Conservation (phyloP, 768 basidiomycete genomes). For the Boletus bicolor region DNA sequence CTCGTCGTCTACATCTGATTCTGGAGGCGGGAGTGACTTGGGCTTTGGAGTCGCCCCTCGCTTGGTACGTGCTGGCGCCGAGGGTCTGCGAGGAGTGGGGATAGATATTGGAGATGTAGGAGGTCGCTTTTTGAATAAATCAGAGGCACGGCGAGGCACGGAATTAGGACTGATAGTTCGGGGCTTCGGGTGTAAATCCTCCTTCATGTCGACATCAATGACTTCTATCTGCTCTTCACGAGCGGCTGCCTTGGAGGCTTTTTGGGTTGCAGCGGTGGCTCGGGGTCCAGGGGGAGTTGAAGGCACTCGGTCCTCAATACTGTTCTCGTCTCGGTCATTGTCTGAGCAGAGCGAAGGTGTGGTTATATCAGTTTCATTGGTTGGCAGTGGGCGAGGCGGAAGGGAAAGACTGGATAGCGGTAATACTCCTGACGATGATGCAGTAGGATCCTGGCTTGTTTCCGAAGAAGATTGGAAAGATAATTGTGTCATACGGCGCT, state of each 20-base stretch:
- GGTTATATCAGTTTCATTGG: slow-evolving; percentile 39
- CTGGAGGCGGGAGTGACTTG: slow-evolving; percentile 8
- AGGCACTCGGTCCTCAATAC: slow-evolving; percentile 44
- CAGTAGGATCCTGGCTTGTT: background rate
- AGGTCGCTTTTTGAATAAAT: slow-evolving; percentile 56
- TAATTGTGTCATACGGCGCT: slow-evolving; percentile 36
- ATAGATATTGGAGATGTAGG: slow-evolving; percentile 64
- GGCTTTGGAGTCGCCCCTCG: slow-evolving; percentile 32
- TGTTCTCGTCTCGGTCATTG: slow-evolving; percentile 53
- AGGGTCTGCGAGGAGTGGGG: slow-evolving; percentile 50
- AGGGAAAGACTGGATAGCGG: slow-evolving; percentile 25
- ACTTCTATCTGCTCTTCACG: slow-evolving; percentile 24
- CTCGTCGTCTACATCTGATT: slow-evolving; percentile 28
- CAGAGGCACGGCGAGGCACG: slow-evolving; percentile 20
- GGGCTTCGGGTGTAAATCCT: slow-evolving; percentile 13
- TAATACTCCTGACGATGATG: slow-evolving; percentile 23
- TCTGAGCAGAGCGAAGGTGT: slow-evolving; percentile 79
- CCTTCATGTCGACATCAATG: slow-evolving; percentile 39
- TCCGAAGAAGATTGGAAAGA: slow-evolving; percentile 30
- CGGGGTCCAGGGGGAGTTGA: slow-evolving; percentile 50
- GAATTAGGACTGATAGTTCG: slow-evolving; percentile 7
- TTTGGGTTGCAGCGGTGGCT: background rate
- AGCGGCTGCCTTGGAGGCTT: background rate
- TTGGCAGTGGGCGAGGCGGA: slow-evolving; percentile 26
- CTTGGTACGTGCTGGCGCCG: slow-evolving; percentile 53